Evolutionary conservation across 176 grass and related monocot species (phyloP), one percentile per base, ranked within the genome.

Genomic region (Alopecurus myosuroides): DNA sequence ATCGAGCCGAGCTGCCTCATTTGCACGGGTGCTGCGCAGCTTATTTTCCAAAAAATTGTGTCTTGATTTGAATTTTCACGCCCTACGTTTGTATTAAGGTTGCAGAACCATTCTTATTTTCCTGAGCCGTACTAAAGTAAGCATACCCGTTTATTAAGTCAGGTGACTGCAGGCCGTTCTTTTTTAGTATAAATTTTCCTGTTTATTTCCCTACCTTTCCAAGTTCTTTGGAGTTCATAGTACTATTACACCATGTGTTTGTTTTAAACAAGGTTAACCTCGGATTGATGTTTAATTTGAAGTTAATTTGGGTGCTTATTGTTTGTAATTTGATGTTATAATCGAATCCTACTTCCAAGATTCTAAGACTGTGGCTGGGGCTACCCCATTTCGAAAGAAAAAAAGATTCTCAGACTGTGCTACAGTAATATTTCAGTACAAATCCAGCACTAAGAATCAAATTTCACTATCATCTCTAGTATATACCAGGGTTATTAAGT

Each of bases 391-490:
- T n/a, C n/a, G n/a, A n/a, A n/a, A n/a, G n/a, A n/a, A n/a, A n/a
- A n/a, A n/a, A n/a, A n/a, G n/a, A n/a, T n/a, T n/a, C n/a, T n/a
- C n/a, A n/a, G n/a, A n/a, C n/a, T n/a, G 25, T 65, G 23, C 57
- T 64, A 64, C 9, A 48, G 11, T 33, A 48, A 31, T 34, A 64
- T 80, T 39, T 14, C 13, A 26, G 10, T 20, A 8, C 66, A 31
- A 72, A 66, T 48, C 41, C 60, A 13, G 69, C 41, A 15, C 23
- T 72, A 20, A 72, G 22, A 81, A 52, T 56, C 23, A 81, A 40
- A 57, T 42, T 72, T 68, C 31, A 71, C 66, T 71, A 23, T 28
- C 80, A 56, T 82, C 35, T 37, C 48, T 55, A 14, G 66, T 82
- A 56, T 82, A 56, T 23, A 17, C 31, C 35, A 18, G 80, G 41